These are phyloP conservation scores for Penicillium fuscoglaucum DNA, from an alignment of 2,329 filamentous ascomycete genomes.

Conservation along the genomic window DNA sequence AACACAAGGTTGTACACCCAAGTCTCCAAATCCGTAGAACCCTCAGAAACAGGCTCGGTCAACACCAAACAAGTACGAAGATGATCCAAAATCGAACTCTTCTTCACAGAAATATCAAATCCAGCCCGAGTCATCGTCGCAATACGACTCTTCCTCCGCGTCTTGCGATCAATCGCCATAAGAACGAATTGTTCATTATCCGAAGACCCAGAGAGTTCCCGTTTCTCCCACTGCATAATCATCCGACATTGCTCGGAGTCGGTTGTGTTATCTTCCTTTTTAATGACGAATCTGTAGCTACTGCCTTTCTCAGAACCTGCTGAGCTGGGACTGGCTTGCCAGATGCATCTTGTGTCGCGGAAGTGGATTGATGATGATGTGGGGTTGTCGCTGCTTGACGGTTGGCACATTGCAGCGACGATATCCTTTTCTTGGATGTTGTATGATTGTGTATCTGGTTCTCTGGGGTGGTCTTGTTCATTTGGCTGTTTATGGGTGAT, in stretches of 20 bases:
- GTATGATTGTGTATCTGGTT: not conserved
- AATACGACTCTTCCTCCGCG: conserved; percentile 22
- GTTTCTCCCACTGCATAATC: conserved; percentile 27
- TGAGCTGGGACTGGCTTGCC: conserved; percentile 15
- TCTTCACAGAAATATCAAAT: conserved; percentile 30
- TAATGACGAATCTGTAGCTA: conserved; percentile 21
- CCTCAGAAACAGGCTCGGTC: conserved; percentile 11
- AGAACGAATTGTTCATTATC: conserved; percentile 20
- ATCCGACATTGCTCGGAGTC: conserved; percentile 13
- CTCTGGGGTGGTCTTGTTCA: not conserved
- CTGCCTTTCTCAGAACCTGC: conserved; percentile 7
- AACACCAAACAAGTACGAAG: conserved; percentile 21
- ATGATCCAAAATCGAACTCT: conserved; percentile 27
- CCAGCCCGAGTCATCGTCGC: conserved; percentile 22
- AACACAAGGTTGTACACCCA: conserved; percentile 34
- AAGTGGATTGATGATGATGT: conserved; percentile 18
- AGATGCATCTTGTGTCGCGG: conserved; percentile 19
- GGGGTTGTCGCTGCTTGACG: not conserved
- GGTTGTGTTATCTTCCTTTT: conserved; percentile 1
- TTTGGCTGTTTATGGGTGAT: conserved; percentile 4
- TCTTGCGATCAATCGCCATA: conserved; percentile 25
- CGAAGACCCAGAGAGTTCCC: not conserved
- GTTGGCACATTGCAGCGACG: conserved; percentile 22
- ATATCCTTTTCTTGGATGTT: conserved; percentile 15
- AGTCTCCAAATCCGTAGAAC: conserved; percentile 21